Conservation (phyloP, 306 rosid genomes). For the Dalbergia oliveri region DNA sequence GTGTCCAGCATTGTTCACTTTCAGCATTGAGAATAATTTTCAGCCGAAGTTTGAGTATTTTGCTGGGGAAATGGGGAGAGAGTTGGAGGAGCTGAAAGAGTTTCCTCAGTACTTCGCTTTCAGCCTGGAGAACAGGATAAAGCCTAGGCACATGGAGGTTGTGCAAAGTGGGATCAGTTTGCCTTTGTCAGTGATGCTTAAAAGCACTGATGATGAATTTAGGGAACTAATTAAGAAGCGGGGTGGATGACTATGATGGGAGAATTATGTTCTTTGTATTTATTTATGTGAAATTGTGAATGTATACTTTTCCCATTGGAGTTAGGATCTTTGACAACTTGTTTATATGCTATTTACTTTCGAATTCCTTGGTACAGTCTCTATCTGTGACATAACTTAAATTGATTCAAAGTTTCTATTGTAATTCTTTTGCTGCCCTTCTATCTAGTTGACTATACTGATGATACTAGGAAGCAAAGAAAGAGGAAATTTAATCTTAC, state of each 20-base stretch:
- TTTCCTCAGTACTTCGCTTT: slow-evolving; percentile 93
- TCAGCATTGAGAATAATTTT: slow-evolving; percentile 84
- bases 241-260: slow-evolving; percentile 34
- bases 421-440: slow-evolving; percentile 28
- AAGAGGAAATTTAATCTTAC: not conserved
- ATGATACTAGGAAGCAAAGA: slow-evolving; percentile 38
- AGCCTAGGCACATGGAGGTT: slow-evolving; percentile 75
- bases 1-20: slow-evolving; percentile 83
- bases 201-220: slow-evolving; percentile 82
- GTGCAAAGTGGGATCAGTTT: slow-evolving; percentile 57
- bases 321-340: slow-evolving; percentile 22
- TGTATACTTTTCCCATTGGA: slow-evolving; percentile 4
- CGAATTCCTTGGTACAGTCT: slow-evolving; percentile 7
- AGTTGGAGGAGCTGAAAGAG: slow-evolving; percentile 69
- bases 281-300: slow-evolving; percentile 7
- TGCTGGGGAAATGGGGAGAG: slow-evolving; percentile 63
- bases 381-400: not conserved
- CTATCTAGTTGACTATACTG: not conserved
- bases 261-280: slow-evolving; percentile 23
- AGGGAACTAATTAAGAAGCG: slow-evolving; percentile 50
- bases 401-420: slow-evolving; percentile 12
- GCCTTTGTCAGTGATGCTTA: slow-evolving; percentile 80
- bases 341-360: slow-evolving; percentile 31
- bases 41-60: slow-evolving; percentile 82
- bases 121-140: slow-evolving; percentile 93